Evolutionary conservation across 2,329 filamentous ascomycete genomes (phyloP), one percentile per base, ranked within the genome.

Genomic region (Cladosporium phlei): DNA sequence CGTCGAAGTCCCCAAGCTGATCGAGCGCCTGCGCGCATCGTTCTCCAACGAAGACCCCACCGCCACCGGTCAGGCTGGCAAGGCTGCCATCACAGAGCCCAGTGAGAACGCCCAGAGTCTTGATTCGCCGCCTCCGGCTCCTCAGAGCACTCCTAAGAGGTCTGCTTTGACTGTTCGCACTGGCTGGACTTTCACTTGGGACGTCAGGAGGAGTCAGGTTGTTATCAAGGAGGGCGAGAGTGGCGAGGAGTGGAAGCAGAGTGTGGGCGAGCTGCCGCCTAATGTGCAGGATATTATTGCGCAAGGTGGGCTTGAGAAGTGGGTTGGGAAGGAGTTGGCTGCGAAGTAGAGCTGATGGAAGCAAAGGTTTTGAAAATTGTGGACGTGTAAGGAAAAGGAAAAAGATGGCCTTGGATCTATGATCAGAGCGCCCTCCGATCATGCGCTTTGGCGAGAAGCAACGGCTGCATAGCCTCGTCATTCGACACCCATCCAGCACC

Each of bases 281-380:
- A 95, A 91, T 60, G 85, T 95, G 46, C 89, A 95, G 65, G 64
- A 86, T 60, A 89, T 91, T 47, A 87, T 91, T 58, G 84, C 86
- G 0, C 67, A 76, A 39, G 87, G 87, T 2, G 88, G 88, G 0
- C 62, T 94, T 50, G 86, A 90, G 73, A 83, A 82, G 53, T 94
- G 88, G 88, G 85, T 93, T 8, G 85, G 85, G 75, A 74, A 76
- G 47, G 74, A 86, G 64, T 85, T 89, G 27, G 27, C 27, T 39
- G 21, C 35, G 8, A 46, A 46, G 14, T 47, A 34, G 28, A n/a
- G 16, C 30, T 14, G n/a, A n/a, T n/a, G n/a, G n/a, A n/a, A n/a
- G n/a, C n/a, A n/a, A n/a, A n/a, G n/a, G n/a, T n/a, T n/a, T n/a
- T n/a, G n/a, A n/a, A n/a, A n/a, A n/a, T n/a, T n/a, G n/a, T n/a